These are phyloP conservation scores for Hypoxylon sp. DNA, from an alignment of 2,329 filamentous ascomycete species.

Conservation along the genomic window DNA sequence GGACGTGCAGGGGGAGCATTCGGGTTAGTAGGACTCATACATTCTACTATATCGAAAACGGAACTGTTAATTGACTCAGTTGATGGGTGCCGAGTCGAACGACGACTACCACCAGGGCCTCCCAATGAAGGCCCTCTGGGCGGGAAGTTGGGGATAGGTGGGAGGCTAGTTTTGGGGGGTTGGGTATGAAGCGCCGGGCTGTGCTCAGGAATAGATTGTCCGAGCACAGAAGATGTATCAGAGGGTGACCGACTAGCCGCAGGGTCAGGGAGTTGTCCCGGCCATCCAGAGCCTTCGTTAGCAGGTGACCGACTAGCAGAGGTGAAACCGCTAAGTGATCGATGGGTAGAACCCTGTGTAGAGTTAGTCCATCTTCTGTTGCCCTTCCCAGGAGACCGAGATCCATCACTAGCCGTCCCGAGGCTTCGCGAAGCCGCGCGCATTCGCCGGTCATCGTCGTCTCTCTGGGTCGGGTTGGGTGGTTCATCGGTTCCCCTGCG, in stretches of 20 bases:
- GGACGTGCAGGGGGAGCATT: conserved; percentile 26
- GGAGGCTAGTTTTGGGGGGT: conserved; percentile 34
- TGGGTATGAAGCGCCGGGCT: conserved; percentile 37
- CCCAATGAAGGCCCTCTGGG: conserved; percentile 49
- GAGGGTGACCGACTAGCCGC: conserved; percentile 40
- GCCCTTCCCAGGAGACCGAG: conserved; percentile 49
- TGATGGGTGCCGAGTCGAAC: conserved; percentile 52
- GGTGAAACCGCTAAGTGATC: conserved; percentile 44
- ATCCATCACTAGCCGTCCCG: conserved; percentile 49
- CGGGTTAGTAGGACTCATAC: conserved; percentile 47
- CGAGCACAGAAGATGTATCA: conserved; percentile 42
- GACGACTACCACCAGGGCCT: conserved; percentile 41
- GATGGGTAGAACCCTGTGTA: conserved; percentile 49
- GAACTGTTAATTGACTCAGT: conserved; percentile 58
- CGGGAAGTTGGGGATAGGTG: conserved; percentile 44
- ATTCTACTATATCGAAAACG: conserved; percentile 54
- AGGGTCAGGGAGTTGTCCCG: conserved; percentile 37
- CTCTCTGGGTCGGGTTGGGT: conserved; percentile 31
- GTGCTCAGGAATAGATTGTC: conserved; percentile 46
- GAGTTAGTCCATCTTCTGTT: conserved; percentile 53
- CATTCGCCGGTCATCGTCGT: conserved; percentile 49
- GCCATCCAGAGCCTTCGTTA: conserved; percentile 37
- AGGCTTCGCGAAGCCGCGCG: conserved; percentile 49
- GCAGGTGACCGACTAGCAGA: conserved; percentile 43
- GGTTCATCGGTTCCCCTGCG: conserved; percentile 35